Conservation (phyloP, 352 stramenopile species). For the Phytophthora tubulina region DNA sequence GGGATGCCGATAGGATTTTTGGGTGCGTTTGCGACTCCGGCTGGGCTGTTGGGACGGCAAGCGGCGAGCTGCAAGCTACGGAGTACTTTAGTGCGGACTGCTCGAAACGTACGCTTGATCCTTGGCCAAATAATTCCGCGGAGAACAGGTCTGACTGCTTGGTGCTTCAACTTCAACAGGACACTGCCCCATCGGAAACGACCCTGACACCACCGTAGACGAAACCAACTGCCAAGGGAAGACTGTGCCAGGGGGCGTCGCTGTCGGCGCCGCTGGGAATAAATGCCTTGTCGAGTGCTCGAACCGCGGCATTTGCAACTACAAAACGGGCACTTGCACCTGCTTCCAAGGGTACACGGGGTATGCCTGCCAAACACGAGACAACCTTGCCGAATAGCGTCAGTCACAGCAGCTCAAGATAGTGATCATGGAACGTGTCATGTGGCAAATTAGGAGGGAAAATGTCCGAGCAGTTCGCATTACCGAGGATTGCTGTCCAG, state of each 20-base stretch:
- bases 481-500: slow-evolving; percentile 31
- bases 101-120: slow-evolving; percentile 60
- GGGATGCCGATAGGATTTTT: slow-evolving; percentile 93
- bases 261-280: slow-evolving; percentile 72
- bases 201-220: slow-evolving; percentile 71
- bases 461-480: slow-evolving; percentile 28
- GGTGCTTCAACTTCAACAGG: slow-evolving; percentile 40
- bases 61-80: slow-evolving; percentile 79
- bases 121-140: slow-evolving; percentile 2
- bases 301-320: slow-evolving; percentile 93
- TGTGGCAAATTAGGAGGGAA: slow-evolving; percentile 11
- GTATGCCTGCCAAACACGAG: slow-evolving; percentile 62
- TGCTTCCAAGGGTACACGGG: slow-evolving; percentile 89
- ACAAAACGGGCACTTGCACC: slow-evolving; percentile 79
- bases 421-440: not conserved
- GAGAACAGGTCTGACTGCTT: not conserved
- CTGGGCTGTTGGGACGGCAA: slow-evolving; percentile 83
- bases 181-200: slow-evolving; percentile 86
- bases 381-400: slow-evolving; percentile 42
- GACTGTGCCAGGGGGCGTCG: slow-evolving; percentile 47
- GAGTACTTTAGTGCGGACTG: slow-evolving; percentile 93
- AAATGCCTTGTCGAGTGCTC: slow-evolving; percentile 93
- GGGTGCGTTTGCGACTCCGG: slow-evolving; percentile 90
- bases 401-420: slow-evolving; percentile 4
- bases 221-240: slow-evolving; percentile 82